A percentile compares a stretch with the other conserved stretches of the same genome.
Evolutionary conservation across 768 basidiomycete genomes (phyloP).

Genomic region (Macrolepiota albuminosa): DNA sequence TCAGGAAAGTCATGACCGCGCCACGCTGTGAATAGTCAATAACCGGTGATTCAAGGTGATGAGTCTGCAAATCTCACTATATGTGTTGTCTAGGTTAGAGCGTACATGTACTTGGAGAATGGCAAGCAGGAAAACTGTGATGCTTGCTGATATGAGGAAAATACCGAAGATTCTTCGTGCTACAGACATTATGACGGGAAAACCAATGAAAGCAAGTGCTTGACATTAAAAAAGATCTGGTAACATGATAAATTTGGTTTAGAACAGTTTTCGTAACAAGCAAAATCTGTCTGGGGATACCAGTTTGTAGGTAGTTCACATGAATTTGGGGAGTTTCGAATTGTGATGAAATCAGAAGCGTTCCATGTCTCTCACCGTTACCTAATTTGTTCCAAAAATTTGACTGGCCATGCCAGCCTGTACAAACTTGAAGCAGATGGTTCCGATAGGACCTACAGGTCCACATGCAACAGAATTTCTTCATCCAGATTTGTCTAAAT

Average conservation of each 20-base stretch:
- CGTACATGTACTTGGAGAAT: not conserved
- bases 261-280: too few species aligned
- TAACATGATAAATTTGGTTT: too few species aligned
- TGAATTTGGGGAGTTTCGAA: not conserved
- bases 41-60: too few species aligned
- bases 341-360: too few species aligned
- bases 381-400: too few species aligned
- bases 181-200: not conserved
- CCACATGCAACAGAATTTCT: not conserved
- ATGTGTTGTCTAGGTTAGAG: not conserved
- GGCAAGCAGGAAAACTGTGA: not conserved
- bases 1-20: constrained; percentile 10
- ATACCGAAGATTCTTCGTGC: not conserved
- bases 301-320: not conserved
- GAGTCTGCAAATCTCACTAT: not conserved
- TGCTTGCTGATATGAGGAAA: not conserved
- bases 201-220: too few species aligned
- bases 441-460: not conserved
- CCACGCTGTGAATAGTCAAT: not conserved
- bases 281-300: too few species aligned
- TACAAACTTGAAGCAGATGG: too few species aligned
- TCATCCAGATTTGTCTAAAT: too few species aligned
- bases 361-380: too few species aligned
- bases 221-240: too few species aligned
- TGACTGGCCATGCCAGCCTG: too few species aligned